Evolutionary conservation across 176 grass and related monocot genomes (phyloP).

Genomic region (Poa annua): DNA sequence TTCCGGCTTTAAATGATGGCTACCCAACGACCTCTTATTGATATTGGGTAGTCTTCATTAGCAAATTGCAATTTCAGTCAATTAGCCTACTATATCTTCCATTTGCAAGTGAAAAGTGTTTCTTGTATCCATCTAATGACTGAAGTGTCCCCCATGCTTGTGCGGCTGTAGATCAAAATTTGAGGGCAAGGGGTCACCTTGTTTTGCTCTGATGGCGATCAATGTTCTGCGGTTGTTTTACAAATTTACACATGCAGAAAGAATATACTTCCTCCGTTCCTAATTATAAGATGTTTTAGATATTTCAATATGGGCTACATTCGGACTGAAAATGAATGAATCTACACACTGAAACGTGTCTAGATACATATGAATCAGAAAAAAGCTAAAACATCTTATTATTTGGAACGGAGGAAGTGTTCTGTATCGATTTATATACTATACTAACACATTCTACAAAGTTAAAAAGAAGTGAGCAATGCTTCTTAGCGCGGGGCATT

Average conservation of each 20-base stretch:
- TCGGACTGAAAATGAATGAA: no score
- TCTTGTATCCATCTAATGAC: constrained; percentile 3
- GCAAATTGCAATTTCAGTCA: background rate
- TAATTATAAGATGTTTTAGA: no score
- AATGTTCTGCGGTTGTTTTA: constrained; percentile 4
- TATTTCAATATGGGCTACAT: no score
- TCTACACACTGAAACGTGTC: no score
- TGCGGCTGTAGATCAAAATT: constrained; percentile 1
- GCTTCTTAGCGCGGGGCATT: no score
- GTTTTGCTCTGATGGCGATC: background rate
- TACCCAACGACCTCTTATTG: background rate
- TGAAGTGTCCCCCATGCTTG: constrained; percentile 22
- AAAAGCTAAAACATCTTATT: no score
- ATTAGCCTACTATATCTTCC: constrained; percentile 24
- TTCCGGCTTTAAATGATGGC: no score
- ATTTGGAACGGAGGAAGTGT: no score
- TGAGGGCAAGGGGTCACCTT: constrained; percentile 26
- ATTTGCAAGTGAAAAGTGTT: constrained; percentile 11
- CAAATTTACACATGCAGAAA: constrained; percentile 13
- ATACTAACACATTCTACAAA: no score
- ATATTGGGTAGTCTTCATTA: background rate
- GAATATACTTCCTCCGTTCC: background rate
- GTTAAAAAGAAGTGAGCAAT: no score
- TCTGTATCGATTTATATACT: constrained; percentile 1
- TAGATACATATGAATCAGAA: no score